These are phyloP conservation scores for Zelopaecilomyces penicillatus DNA, from an alignment of 2,329 filamentous ascomycete species.

Conservation along the genomic window DNA sequence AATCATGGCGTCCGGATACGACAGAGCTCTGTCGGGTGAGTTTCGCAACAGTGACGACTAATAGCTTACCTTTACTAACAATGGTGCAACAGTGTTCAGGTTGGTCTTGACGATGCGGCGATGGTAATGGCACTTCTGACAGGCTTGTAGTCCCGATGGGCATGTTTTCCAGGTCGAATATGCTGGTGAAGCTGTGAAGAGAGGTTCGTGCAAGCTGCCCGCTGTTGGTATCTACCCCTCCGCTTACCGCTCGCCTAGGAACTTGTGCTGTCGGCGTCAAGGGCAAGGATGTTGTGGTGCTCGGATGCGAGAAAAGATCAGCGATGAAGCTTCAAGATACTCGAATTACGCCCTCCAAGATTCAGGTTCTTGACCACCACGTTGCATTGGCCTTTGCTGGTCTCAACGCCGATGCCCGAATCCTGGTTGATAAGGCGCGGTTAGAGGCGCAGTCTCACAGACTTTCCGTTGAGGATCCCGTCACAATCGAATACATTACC, in stretches of 20 bases:
- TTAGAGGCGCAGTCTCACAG: slow-evolving; percentile 96
- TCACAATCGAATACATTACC: slow-evolving; percentile 98
- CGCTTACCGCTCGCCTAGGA: slow-evolving; percentile 42
- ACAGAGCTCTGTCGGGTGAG: slow-evolving; percentile 97
- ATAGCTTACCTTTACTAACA: slow-evolving; percentile 64
- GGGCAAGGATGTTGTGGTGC: slow-evolving; percentile 84
- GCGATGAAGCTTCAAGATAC: slow-evolving; percentile 99
- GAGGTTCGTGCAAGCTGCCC: slow-evolving; percentile 53
- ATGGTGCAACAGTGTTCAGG: slow-evolving; percentile 1
- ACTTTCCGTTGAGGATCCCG: slow-evolving; percentile 92
- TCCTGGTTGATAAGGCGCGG: slow-evolving; percentile 95
- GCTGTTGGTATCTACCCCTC: slow-evolving; percentile 3
- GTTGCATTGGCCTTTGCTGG: slow-evolving; percentile 96
- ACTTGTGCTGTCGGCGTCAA: slow-evolving; percentile 98
- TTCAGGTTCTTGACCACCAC: slow-evolving; percentile 90
- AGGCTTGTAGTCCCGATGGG: slow-evolving; percentile 71
- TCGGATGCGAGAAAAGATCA: slow-evolving; percentile 97
- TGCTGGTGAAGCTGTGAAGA: slow-evolving; percentile 95
- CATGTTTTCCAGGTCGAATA: slow-evolving; percentile 99
- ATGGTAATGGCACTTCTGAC: too few relatives aligned
- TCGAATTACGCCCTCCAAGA: slow-evolving; percentile 97
- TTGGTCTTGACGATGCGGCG: background rate
- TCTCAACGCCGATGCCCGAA: slow-evolving; percentile 94
- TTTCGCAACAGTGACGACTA: slow-evolving; percentile 37
- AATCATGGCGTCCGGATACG: slow-evolving; percentile 85